phyloP scores from a whole-genome alignment of 305 asterid species.

The Fraxinus dipetala region DNA sequence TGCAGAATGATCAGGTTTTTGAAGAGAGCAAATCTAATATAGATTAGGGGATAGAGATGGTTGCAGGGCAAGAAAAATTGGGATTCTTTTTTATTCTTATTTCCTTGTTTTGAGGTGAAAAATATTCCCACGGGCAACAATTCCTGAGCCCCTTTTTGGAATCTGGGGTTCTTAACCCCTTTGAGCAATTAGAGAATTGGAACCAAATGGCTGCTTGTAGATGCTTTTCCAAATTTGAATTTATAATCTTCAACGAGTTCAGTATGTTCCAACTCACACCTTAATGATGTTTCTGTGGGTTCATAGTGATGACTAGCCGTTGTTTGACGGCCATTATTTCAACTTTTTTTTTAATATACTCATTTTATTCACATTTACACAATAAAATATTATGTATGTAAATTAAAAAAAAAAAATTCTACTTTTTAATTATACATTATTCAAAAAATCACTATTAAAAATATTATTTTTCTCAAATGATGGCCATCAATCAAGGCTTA shows the following conservation, averaged over 20 bases:
- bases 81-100: background rate
- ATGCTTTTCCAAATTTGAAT: constrained; percentile 4
- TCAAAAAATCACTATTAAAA: too few relatives aligned
- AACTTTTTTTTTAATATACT: too few relatives aligned
- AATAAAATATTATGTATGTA: too few relatives aligned
- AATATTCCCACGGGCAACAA: constrained; percentile 20
- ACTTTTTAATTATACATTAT: too few relatives aligned
- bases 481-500: too few relatives aligned
- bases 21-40: constrained; percentile 80
- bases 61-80: constrained; percentile 13
- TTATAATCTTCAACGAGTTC: constrained; percentile 13
- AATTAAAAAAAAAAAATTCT: too few relatives aligned
- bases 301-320: background rate
- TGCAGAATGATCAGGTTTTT: constrained; percentile 77
- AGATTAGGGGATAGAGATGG: constrained; percentile 6
- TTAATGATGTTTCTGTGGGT: constrained; percentile 3
- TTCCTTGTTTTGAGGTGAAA: constrained; percentile 27
- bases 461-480: too few relatives aligned
- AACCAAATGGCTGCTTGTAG: constrained; percentile 8
- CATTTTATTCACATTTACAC: too few relatives aligned
- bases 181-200: constrained; percentile 10
- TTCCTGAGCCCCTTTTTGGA: constrained; percentile 30
- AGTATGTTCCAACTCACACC: background rate
- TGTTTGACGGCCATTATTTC: too few relatives aligned
- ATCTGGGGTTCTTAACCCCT: constrained; percentile 25